These are phyloP conservation scores for Marsdenia floribunda DNA, from an alignment of 257 asterid species.

Conservation along the genomic window DNA sequence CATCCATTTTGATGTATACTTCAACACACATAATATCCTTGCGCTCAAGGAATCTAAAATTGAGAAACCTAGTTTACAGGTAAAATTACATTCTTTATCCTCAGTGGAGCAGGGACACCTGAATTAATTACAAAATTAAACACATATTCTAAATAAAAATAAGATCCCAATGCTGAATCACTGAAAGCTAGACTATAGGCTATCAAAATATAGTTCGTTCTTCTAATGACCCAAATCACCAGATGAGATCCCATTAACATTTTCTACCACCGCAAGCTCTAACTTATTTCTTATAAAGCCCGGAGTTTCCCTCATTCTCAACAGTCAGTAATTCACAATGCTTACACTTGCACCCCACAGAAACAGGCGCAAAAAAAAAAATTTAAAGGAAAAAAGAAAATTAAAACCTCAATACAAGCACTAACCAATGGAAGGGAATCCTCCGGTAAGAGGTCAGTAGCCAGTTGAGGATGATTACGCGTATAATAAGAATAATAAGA, in stretches of 20 bases:
- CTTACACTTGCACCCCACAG: not conserved
- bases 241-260: not conserved
- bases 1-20: not conserved
- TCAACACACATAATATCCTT: not conserved
- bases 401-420: not conserved
- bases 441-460: not conserved
- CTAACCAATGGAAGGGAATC: constrained; percentile 15
- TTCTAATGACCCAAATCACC: not conserved
- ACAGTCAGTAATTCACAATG: not conserved
- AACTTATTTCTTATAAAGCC: not conserved
- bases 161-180: not conserved
- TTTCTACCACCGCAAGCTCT: not conserved
- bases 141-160: not conserved
- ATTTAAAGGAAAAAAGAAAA: too few species aligned
- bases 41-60: not conserved
- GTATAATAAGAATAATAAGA: constrained; percentile 1
- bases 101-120: not conserved
- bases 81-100: not conserved
- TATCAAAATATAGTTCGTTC: not conserved
- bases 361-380: too few species aligned
- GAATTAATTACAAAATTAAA: not conserved
- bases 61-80: not conserved
- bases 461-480: not conserved
- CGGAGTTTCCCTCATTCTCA: not conserved
- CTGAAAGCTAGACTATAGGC: not conserved